Evolutionary conservation across 177 flowering plant genomes (phyloP).

Genomic region (Vitis hybrid): DNA sequence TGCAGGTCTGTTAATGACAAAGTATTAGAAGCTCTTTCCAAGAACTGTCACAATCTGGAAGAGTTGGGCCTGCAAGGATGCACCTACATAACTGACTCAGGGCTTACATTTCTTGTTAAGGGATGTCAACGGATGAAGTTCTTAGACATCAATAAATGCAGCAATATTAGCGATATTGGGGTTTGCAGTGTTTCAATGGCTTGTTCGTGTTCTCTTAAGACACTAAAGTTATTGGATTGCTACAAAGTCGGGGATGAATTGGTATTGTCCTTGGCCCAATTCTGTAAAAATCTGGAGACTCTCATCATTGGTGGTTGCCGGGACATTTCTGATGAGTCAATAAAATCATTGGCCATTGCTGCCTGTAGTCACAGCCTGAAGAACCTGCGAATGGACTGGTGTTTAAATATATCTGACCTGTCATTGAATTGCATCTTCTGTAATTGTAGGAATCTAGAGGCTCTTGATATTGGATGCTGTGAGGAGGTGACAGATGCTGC

Average conservation of each 20-base stretch:
- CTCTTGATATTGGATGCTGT: conserved; percentile 81
- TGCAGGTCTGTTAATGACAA: conserved; percentile 69
- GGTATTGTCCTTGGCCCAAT: conserved; percentile 54
- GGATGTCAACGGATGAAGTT: conserved; percentile 59
- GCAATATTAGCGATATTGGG: conserved; percentile 70
- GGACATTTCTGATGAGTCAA: conserved; percentile 57
- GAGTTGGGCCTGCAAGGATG: conserved; percentile 74
- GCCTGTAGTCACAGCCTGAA: conserved; percentile 58
- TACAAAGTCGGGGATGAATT: conserved; percentile 70
- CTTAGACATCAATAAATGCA: conserved; percentile 79
- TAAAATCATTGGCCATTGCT: conserved; percentile 47
- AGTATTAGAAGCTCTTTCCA: conserved; percentile 53
- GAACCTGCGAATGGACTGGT: conserved; percentile 87
- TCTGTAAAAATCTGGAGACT: conserved; percentile 78
- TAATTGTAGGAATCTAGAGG: conserved; percentile 68
- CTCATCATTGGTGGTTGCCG: conserved; percentile 85
- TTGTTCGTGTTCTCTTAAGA: conserved; percentile 60
- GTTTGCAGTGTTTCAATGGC: conserved; percentile 57
- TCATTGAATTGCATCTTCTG: conserved; percentile 57
- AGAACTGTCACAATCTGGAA: conserved; percentile 61
- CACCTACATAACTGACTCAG: conserved; percentile 65
- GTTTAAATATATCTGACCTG: conserved; percentile 69
- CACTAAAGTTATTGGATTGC: conserved; percentile 79
- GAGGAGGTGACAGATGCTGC: conserved; percentile 82
- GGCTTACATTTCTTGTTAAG: conserved; percentile 60